Evolutionary conservation across 768 basidiomycete species (phyloP).

Genomic region (Cystobasidium onofrii): DNA sequence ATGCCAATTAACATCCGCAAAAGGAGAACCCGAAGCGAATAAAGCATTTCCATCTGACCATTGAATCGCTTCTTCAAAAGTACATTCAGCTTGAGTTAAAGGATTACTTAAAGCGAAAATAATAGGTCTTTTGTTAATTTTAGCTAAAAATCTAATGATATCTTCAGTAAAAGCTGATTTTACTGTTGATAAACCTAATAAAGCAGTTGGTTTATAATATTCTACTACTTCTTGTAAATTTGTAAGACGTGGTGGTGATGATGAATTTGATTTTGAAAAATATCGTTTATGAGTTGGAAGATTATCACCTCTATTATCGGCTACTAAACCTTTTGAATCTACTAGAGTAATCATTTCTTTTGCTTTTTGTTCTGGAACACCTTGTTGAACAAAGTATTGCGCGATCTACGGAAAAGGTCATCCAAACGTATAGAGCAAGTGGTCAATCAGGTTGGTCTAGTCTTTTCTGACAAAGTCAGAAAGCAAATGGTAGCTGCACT

Average conservation of each 20-base stretch:
- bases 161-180: constrained; percentile 65
- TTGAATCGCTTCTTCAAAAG: constrained; percentile 64
- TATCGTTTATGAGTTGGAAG: constrained; percentile 77
- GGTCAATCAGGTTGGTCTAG: too few relatives aligned
- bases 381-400: constrained; percentile 74
- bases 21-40: constrained; percentile 86
- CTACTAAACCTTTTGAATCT: constrained; percentile 62
- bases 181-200: constrained; percentile 82
- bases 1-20: constrained; percentile 57
- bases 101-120: constrained; percentile 92
- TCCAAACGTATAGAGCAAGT: neutral
- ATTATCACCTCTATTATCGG: constrained; percentile 59
- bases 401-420: constrained; percentile 46
- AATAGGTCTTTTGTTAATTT: constrained; percentile 72
- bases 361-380: constrained; percentile 68
- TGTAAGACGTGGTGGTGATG: constrained; percentile 65
- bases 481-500: constrained; percentile 45
- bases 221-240: constrained; percentile 68
- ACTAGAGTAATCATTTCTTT: constrained; percentile 68
- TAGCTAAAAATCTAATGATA: constrained; percentile 67
- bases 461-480: too few relatives aligned
- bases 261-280: constrained; percentile 74
- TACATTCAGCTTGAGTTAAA: constrained; percentile 55
- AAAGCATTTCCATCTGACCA: constrained; percentile 57
- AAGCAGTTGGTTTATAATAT: constrained; percentile 75